Conservation (phyloP, 495 filamentous ascomycete genomes). For the Lepraria neglecta region DNA sequence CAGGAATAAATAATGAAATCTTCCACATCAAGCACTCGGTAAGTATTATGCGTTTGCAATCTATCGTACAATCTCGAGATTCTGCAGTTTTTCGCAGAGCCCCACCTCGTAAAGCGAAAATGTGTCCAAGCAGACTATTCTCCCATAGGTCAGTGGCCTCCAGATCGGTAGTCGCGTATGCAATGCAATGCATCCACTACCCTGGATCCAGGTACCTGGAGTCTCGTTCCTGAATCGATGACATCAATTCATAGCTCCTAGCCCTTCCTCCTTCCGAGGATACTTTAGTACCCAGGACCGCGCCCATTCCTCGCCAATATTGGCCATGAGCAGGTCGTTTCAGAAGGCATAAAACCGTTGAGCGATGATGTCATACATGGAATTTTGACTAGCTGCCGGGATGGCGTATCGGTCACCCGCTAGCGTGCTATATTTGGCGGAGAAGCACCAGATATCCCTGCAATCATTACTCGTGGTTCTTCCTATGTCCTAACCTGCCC, state of each 20-base stretch:
- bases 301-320: neutral
- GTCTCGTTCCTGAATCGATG: no score
- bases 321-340: neutral
- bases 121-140: neutral
- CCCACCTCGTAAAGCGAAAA: neutral
- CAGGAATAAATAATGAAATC: neutral
- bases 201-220: neutral
- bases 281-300: neutral
- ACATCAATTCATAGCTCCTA: neutral
- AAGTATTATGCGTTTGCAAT: neutral
- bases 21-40: neutral
- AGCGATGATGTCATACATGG: neutral
- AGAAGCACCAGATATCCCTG: neutral
- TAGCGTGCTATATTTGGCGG: conserved; percentile 12
- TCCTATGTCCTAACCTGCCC: neutral
- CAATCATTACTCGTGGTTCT: neutral
- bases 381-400: neutral
- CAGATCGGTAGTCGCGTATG: neutral
- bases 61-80: no score
- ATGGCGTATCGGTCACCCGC: conserved; percentile 16
- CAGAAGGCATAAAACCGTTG: neutral
- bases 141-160: neutral
- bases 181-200: conserved; percentile 4
- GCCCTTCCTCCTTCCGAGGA: no score
- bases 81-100: no score